Evolutionary conservation across 2,329 filamentous ascomycete genomes (phyloP), one percentile per base, ranked within the genome.

Genomic region (Capronia americana): DNA sequence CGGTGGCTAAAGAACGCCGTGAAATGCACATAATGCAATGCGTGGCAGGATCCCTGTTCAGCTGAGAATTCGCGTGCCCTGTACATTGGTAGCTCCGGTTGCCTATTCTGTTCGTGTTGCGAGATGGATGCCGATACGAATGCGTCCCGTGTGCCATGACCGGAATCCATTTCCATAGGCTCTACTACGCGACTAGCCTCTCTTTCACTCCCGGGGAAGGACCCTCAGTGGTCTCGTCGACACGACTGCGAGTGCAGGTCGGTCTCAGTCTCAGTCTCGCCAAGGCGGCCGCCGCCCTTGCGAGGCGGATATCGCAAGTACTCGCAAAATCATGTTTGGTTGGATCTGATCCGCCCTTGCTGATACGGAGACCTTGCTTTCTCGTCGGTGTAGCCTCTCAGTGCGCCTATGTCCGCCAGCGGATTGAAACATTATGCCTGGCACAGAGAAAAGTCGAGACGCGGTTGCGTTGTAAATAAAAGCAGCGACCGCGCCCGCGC

Each of bases 1-100:
- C 34, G 14, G 38, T 44, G 38, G 38, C 8, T n/a, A 4, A 20
- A 8, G 17, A 17, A 8, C 38, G 8, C 17, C 6, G 17, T 44
- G 38, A n/a, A 44, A n/a, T n/a, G 17, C 75, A 77, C 30, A 68
- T 73, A 4, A 71, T 76, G 50, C 77, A 75, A 66, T 30, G 51
- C 20, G 73, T 26, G 23, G 20, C 41, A 24, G 23, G 23, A 50
- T 50, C 57, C 57, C 57, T 59, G 57, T 59, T 26, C 38, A 59
- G 57, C 57, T 59, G 57, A 59, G 23, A 12, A 24, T 51, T 3
- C 20, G 8, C 23, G 24, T 51, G 38, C 6, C 4, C 14, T 17
- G 38, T 41, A 41, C 4, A 14, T 44, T 44, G 38, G 14, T 44
- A 8, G 38, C 38, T 20, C 38, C 38, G 17, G 14, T n/a, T n/a